A percentile compares a stretch with the other conserved stretches of the same genome.
Conservation (phyloP, 2,329 filamentous ascomycete genomes). For the Fusarium gaditjirri region DNA sequence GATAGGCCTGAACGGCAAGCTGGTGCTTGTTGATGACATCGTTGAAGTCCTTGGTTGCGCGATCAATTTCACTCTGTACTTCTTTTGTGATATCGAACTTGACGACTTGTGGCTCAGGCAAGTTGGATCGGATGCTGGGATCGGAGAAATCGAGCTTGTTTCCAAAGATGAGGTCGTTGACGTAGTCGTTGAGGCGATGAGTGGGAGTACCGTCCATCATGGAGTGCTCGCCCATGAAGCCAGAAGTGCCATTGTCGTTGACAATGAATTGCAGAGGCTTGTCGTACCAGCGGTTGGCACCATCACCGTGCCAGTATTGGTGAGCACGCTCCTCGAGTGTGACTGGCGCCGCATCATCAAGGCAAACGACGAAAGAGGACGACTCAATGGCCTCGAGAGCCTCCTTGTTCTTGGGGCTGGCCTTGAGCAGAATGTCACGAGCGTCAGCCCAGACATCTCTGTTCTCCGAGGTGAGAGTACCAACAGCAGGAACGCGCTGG, state of each 20-base stretch:
- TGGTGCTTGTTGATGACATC: slow-evolving; percentile 88
- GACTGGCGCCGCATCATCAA: slow-evolving; percentile 90
- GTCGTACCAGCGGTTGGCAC: slow-evolving; percentile 95
- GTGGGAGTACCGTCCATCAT: slow-evolving; percentile 99
- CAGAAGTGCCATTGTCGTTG: slow-evolving; percentile 97
- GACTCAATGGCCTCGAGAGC: slow-evolving; percentile 86
- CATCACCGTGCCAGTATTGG: slow-evolving; percentile 98
- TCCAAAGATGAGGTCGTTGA: slow-evolving; percentile 90
- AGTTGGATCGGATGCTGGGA: slow-evolving; percentile 78
- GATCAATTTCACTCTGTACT: slow-evolving; percentile 80
- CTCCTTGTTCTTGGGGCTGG: slow-evolving; percentile 81
- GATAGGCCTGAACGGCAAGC: slow-evolving; percentile 92
- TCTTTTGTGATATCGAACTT: slow-evolving; percentile 81
- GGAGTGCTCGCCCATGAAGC: slow-evolving; percentile 98
- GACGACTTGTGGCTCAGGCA: slow-evolving; percentile 82
- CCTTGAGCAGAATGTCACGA: slow-evolving; percentile 77
- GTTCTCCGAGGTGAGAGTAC: slow-evolving; percentile 89
- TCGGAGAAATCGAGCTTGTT: slow-evolving; percentile 93
- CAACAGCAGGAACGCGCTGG: slow-evolving; percentile 78
- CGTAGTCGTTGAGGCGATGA: slow-evolving; percentile 94
- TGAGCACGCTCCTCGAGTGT: slow-evolving; percentile 95
- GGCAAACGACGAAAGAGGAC: slow-evolving; percentile 88
- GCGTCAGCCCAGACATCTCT: slow-evolving; percentile 93
- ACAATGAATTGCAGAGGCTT: slow-evolving; percentile 98
- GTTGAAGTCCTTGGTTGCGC: slow-evolving; percentile 81